These are phyloP conservation scores for Trematosphaeria pertusa DNA, from an alignment of 2,329 filamentous ascomycete species.

Conservation along the genomic window DNA sequence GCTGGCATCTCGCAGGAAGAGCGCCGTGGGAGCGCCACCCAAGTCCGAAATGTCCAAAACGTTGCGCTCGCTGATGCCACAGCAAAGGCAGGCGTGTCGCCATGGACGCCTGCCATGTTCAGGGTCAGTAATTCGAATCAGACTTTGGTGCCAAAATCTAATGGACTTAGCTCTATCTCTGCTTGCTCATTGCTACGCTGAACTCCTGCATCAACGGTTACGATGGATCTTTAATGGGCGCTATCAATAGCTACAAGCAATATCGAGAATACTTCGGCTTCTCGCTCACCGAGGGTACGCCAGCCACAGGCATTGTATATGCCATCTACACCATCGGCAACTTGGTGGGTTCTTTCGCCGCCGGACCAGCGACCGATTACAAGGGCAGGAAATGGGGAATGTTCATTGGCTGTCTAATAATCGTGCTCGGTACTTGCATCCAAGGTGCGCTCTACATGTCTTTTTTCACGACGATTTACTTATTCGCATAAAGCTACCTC, in stretches of 20 bases:
- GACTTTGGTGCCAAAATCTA: no score
- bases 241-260: conserved; percentile 56
- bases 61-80: conserved; percentile 55
- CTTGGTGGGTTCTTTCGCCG: conserved; percentile 52
- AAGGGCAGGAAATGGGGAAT: conserved; percentile 57
- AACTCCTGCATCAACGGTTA: conserved; percentile 58
- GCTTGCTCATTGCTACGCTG: conserved; percentile 52
- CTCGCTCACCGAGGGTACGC: conserved; percentile 46
- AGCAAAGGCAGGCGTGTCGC: conserved; percentile 52
- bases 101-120: conserved; percentile 54
- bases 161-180: conserved; percentile 53
- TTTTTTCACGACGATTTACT: no score
- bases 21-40: conserved; percentile 24
- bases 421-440: conserved; percentile 60
- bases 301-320: conserved; percentile 56
- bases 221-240: conserved; percentile 58
- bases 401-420: conserved; percentile 61
- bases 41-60: conserved; percentile 48
- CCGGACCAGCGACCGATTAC: conserved; percentile 53
- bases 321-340: conserved; percentile 59
- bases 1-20: conserved; percentile 22
- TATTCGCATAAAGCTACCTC: conserved; percentile 54
- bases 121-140: no score
- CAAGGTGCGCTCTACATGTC: conserved; percentile 35
- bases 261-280: conserved; percentile 55